These are phyloP conservation scores for Blastobotrys buckinghamii DNA, from an alignment of 1,139 yeast species.

Conservation along the genomic window DNA sequence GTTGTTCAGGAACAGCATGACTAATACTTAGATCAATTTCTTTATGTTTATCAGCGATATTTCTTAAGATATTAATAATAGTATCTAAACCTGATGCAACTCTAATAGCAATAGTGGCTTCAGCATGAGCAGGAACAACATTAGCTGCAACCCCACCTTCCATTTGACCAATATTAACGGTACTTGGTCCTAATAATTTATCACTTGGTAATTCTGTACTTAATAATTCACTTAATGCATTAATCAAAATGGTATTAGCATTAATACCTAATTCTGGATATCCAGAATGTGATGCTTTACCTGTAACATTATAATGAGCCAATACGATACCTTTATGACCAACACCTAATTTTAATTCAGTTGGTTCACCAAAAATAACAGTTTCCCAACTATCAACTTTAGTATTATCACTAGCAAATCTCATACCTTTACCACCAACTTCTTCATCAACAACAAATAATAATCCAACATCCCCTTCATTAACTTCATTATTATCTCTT, in stretches of 20 bases:
- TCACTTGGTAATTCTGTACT: conserved; percentile 42
- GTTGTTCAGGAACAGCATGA: conserved; percentile 38
- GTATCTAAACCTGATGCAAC: conserved; percentile 45
- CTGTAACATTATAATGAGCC: conserved; percentile 42
- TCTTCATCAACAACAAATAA: conserved; percentile 70
- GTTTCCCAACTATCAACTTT: conserved; percentile 48
- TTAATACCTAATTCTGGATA: conserved; percentile 65
- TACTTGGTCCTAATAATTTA: conserved; percentile 53
- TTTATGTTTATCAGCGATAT: conserved; percentile 31
- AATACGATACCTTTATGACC: conserved; percentile 60
- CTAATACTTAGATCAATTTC: conserved; percentile 27
- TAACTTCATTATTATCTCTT: conserved; percentile 34
- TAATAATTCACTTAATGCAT: conserved; percentile 42
- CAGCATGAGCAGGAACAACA: conserved; percentile 57
- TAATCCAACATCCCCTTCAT: conserved; percentile 52
- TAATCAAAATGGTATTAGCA: conserved; percentile 53
- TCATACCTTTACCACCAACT: conserved; percentile 58
- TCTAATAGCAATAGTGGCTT: conserved; percentile 47
- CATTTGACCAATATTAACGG: conserved; percentile 54
- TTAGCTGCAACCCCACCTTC: conserved; percentile 58
- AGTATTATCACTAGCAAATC: conserved; percentile 36
- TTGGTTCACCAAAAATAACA: conserved; percentile 71
- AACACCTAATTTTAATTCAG: conserved; percentile 60
- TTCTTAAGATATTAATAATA: conserved; percentile 36
- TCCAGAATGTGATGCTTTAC: conserved; percentile 63